phyloP scores from a whole-genome alignment of 257 asterid genomes.

The Salvia hispanica region DNA sequence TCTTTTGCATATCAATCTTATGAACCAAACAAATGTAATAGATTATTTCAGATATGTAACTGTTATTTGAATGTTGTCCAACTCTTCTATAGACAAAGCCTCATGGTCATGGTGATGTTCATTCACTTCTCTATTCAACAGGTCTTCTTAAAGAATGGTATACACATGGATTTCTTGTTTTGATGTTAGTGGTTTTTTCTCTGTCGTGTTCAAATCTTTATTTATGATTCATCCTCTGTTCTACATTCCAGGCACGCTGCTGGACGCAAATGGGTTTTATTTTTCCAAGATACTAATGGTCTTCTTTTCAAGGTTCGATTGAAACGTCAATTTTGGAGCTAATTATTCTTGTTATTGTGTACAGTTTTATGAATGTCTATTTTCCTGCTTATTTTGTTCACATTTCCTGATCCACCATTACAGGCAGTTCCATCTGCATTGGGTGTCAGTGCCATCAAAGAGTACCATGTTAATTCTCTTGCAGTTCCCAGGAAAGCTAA shows the following conservation, averaged over 20 bases:
- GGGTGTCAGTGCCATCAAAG: constrained; percentile 88
- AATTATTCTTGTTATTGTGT: constrained; percentile 11
- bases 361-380: background rate
- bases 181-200: constrained; percentile 4
- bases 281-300: constrained; percentile 98
- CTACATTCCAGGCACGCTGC: constrained; percentile 63
- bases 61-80: constrained; percentile 17
- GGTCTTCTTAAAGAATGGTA: constrained; percentile 92
- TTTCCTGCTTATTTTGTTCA: constrained; percentile 14
- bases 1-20: constrained; percentile 21
- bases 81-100: constrained; percentile 80
- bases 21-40: constrained; percentile 16
- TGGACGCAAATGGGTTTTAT: constrained; percentile 90
- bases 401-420: constrained; percentile 23
- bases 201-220: constrained; percentile 1
- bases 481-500: constrained; percentile 99
- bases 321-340: constrained; percentile 17
- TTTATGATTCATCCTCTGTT: constrained; percentile 24
- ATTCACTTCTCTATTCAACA: constrained; percentile 87
- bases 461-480: constrained; percentile 95
- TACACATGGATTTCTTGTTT: constrained; percentile 30
- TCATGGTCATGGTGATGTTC: constrained; percentile 99
- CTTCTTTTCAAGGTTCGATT: constrained; percentile 87
- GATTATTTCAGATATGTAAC: constrained; percentile 21
- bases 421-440: constrained; percentile 92